These are phyloP conservation scores for Apiospora arundinis DNA, from an alignment of 2,329 filamentous ascomycete genomes.

Conservation along the genomic window DNA sequence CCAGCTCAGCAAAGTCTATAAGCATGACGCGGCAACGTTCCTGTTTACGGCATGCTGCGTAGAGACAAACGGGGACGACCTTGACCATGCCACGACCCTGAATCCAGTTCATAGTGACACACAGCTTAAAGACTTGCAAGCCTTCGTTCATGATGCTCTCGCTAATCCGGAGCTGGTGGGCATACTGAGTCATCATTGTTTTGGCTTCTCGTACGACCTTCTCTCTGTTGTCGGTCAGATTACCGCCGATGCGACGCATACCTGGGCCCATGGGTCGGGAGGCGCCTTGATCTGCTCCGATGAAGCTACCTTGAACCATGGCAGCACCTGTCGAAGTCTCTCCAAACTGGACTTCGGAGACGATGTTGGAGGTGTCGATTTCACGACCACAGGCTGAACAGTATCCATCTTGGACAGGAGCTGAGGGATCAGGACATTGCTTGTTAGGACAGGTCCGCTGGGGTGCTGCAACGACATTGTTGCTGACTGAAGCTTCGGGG, in stretches of 20 bases:
- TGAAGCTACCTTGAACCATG: conserved; percentile 87
- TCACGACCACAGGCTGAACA: conserved; percentile 87
- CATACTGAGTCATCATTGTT: conserved; percentile 67
- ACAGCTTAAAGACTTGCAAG: conserved; percentile 77
- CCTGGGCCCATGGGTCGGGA: conserved; percentile 71
- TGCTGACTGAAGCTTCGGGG: conserved; percentile 28
- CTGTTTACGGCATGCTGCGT: conserved; percentile 83
- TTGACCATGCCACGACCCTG: conserved; percentile 85
- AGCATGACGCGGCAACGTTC: conserved; percentile 86
- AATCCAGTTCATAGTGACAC: conserved; percentile 77
- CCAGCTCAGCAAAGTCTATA: conserved; percentile 90
- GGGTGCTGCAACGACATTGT: conserved; percentile 38
- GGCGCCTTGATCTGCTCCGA: conserved; percentile 84
- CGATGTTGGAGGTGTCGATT: conserved; percentile 85
- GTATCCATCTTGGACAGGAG: conserved; percentile 63
- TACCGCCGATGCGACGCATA: conserved; percentile 64
- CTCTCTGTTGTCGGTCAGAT: conserved; percentile 60
- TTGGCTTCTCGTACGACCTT: conserved; percentile 65
- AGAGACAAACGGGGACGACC: conserved; percentile 90
- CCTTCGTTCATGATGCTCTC: conserved; percentile 70
- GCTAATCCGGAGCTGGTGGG: conserved; percentile 63
- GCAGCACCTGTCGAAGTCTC: conserved; percentile 86
- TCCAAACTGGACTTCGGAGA: conserved; percentile 89
- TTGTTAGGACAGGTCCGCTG: conserved; percentile 63
- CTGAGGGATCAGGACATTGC: conserved; percentile 64